Base-by-base conservation (phyloP, 2,329 filamentous ascomycete species). In the Colletotrichum caudatum region DNA sequence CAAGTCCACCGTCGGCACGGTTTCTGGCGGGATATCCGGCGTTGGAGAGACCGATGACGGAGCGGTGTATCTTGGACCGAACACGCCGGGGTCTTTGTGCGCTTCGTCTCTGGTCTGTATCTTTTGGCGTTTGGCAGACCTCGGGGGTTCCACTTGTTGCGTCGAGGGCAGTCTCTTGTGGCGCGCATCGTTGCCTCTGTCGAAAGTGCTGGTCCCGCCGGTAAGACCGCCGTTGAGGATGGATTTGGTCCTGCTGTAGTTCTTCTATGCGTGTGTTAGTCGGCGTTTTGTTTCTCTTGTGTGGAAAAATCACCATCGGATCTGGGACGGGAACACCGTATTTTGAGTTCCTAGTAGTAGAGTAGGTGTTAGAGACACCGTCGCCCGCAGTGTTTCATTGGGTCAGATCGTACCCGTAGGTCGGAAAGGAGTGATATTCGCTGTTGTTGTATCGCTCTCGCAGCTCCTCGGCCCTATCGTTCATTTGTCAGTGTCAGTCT, bases 101-200 rank as follows among this genome's bases (percentile, higher is more conserved):
- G n/a, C 9, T 20, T 63, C 46, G 23, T 50, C 35, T 23, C 64
- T 41, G 29, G 26, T 4, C 14, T 29, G 29, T 29, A 53, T 69
- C 41, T 72, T 72, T 50, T 64, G 69, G 23, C 69, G 69, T 62
- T 72, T 72, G 20, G 33, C n/a, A 35, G 54, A 59, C 41, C 65
- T 72, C 6, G 14, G 20, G 23, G 65, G 53, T 41, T 69, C 69
- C 26, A 20, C 37, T 20, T 23, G n/a, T 44, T 50, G 57, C 29
- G 20, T 48, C 23, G 46, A 14, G 29, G 67, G 23, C 54, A 44
- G 64, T 29, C 66, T 69, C 48, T 72, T 72, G n/a, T 53, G 57
- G 23, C 26, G 51, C n/a, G 33, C 44, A 18, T 51, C 41, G 20
- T 16, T 41, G 48, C 53, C 53, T 53, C 37, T 68, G 11, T 39